These are phyloP conservation scores for Cyclotella kingstonii DNA, from an alignment of 108 stramenopile species.

Conservation along the genomic window DNA sequence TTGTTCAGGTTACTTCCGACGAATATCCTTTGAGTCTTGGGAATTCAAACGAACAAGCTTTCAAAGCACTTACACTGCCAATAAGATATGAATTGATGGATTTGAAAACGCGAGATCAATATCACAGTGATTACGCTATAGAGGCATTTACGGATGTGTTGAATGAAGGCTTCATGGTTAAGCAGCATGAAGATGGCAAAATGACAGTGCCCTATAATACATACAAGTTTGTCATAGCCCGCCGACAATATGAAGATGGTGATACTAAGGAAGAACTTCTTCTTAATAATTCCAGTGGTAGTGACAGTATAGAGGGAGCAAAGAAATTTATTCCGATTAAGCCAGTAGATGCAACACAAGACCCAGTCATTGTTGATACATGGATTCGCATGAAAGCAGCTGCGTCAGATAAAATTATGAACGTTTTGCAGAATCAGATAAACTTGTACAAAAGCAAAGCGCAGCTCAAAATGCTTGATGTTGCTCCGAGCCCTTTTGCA, in stretches of 20 bases:
- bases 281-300: neutral
- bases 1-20: conserved; percentile 24
- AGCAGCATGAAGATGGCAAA: conserved; percentile 20
- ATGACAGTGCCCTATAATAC: conserved; percentile 34
- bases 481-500: conserved; percentile 25
- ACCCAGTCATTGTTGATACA: conserved; percentile 31
- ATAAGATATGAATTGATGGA: conserved; percentile 21
- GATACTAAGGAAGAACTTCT: conserved; percentile 12
- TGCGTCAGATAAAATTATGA: conserved; percentile 38
- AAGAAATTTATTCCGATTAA: conserved; percentile 10
- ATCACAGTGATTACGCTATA: conserved; percentile 19
- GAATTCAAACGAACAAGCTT: conserved; percentile 26
- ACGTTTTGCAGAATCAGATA: conserved; percentile 28
- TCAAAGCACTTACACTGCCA: conserved; percentile 37
- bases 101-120: conserved; percentile 19
- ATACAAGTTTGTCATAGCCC: conserved; percentile 33
- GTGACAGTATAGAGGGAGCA: neutral
- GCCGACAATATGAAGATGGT: conserved; percentile 29
- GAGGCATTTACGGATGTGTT: conserved; percentile 37
- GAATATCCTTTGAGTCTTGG: conserved; percentile 41
- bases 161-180: conserved; percentile 40
- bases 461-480: conserved; percentile 18
- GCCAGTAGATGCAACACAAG: conserved; percentile 22
- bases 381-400: conserved; percentile 40
- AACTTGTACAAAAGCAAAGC: conserved; percentile 14